Evolutionary conservation across 768 basidiomycete genomes (phyloP), one percentile per base, ranked within the genome.

Genomic region (Paxillus ammoniavirescens): DNA sequence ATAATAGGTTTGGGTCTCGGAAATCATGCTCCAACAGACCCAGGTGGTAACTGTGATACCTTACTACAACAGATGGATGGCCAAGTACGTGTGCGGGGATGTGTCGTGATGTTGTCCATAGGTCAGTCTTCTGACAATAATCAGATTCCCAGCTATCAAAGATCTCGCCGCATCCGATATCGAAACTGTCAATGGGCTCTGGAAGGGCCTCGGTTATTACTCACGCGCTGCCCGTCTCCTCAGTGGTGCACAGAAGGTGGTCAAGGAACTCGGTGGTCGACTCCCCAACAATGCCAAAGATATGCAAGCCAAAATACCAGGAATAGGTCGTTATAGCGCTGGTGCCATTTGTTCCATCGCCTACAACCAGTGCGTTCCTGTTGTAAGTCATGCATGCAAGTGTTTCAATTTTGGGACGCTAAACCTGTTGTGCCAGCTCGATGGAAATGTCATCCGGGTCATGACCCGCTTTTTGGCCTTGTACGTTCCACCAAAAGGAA

Each of bases 11-110:
- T 92, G 91, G 89, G 78, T 93, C 21, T 91, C 87, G 13, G 93
- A 98, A 72, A 86, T 97, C 53, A 97, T 97, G 95, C 77, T 95
- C 2, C 95, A 98, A 69, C 95, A 98, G 71, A 98, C 95, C 0
- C 93, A 96, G 68, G 94, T 97, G 33, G 79, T 72, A 5, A 93
- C 93, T 1, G 93, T 96, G n/a, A 93, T 95, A 61, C 90, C 90
- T 1, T 98, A 97, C 71, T 98, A 91, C 69, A 85, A 82, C 49
- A 79, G 80, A 21, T 98, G 93, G 93, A 91, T 95, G 79, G 74
- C 76, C 60, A 86, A 77, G 90, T 91, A 57, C 54, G 81, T 73
- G 15, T 43, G 38, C 28, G 13, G 46, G 12, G 36, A 9, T 52
- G 15, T 56, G 30, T 36, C 55, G 1, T 4, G 28, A 10, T 46